Base-by-base conservation (phyloP, 2,329 filamentous ascomycete species). In the Curvularia spicifera region DNA sequence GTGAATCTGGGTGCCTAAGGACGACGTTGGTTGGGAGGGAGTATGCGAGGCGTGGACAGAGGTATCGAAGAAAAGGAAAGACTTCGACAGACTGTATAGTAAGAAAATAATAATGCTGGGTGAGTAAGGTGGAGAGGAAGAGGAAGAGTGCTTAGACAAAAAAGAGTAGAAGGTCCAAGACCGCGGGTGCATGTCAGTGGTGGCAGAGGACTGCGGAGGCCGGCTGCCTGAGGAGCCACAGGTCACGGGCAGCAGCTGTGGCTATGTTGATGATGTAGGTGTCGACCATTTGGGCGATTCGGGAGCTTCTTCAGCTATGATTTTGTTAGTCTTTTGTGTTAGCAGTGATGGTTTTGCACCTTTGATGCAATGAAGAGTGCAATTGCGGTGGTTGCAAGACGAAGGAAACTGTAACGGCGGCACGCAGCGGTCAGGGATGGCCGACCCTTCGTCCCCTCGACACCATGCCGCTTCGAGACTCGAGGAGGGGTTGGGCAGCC, bases 221-320 rank as follows among this genome's bases (percentile, higher is more conserved):
- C 66, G 68, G 61, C 65, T 48, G 68, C 68, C 64, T 68, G 62
- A 62, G 64, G 59, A 64, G 57, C 64, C 61, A 66, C 64, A 57
- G 55, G 54, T 61, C 58, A 65, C 59, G 57, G 56, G 58, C 35
- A 53, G 57, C 51, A 53, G 57, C 51, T 64, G 70, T 71, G 68
- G 70, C 71, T 72, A 68, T 68, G 71, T 61, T 47, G 47, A 65
- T 64, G 53, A 61, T 63, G 57, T 51, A 57, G 60, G 54, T 59
- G 51, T 62, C 53, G 64, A 60, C 40, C 49, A 62, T 51, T 48
- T 48, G 65, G 68, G 69, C 52, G 57, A 53, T 46, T 53, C 49
- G 37, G 60, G 55, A 51, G 63, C 43, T 54, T 60, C 64, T 70
- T 55, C 52, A 51, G 60, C 68, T 71, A 55, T 58, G 59, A 45